phyloP scores from a whole-genome alignment of 1,284 basidiomycete genomes.

The Leccinum griseonigrum region DNA sequence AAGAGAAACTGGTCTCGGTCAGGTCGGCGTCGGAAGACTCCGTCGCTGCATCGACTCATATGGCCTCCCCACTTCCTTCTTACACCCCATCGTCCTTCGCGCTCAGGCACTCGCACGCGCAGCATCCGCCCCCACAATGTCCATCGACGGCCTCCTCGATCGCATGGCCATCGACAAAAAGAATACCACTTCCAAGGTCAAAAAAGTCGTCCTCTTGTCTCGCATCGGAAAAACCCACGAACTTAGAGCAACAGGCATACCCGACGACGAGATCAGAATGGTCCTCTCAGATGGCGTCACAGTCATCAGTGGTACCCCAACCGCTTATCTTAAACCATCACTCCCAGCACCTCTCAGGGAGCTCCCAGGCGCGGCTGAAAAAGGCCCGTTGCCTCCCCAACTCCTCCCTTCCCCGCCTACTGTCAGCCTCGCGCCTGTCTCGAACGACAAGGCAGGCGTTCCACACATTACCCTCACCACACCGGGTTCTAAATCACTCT shows the following conservation, averaged over 20 bases:
- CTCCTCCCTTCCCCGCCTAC: constrained; percentile 12
- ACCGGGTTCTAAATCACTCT: constrained; percentile 96
- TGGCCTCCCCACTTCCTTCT: constrained; percentile 79
- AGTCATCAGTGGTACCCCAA: constrained; percentile 67
- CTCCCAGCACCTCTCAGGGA: constrained; percentile 21
- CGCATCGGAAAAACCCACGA: constrained; percentile 93
- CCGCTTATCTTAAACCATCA: constrained; percentile 48
- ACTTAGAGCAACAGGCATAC: constrained; percentile 85
- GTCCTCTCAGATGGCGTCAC: constrained; percentile 77
- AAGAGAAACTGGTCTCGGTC: constrained; percentile 56
- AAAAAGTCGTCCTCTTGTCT: constrained; percentile 92
- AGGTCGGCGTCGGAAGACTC: constrained; percentile 87
- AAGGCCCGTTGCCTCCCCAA: constrained; percentile 21
- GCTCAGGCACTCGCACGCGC: constrained; percentile 47
- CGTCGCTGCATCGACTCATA: constrained; percentile 83
- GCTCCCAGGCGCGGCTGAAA: constrained; percentile 19
- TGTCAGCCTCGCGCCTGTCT: neutral
- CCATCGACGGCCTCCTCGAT: constrained; percentile 84
- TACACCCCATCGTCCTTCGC: constrained; percentile 59
- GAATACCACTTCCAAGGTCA: constrained; percentile 80
- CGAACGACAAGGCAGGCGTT: constrained; percentile 1
- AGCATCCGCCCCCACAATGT: constrained; percentile 67
- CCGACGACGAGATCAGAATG: constrained; percentile 78
- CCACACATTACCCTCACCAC: constrained; percentile 77
- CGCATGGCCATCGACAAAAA: constrained; percentile 98